phyloP scores from a whole-genome alignment of 2,329 filamentous ascomycete species.

The Colletotrichum paranaense region DNA sequence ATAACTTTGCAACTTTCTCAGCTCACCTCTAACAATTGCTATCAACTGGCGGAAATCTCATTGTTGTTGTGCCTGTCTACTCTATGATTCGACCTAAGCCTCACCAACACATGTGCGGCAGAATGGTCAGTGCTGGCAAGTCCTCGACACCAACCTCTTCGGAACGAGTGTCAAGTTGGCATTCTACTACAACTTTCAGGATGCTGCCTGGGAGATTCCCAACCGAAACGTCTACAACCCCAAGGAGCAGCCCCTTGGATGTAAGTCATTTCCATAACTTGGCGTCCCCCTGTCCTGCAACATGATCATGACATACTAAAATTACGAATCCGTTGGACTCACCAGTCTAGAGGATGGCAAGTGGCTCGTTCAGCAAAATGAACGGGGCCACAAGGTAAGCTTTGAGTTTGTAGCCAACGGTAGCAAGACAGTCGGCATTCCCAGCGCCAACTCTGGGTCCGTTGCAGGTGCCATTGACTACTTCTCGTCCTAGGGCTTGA shows the following conservation, averaged over 20 bases:
- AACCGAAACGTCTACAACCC: conserved; percentile 8
- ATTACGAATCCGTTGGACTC: not conserved
- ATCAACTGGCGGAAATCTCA: too few species aligned
- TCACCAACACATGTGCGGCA: too few species aligned
- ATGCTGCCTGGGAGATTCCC: conserved; percentile 10
- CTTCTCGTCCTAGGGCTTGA: conserved; percentile 70
- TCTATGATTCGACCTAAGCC: too few species aligned
- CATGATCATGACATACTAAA: too few species aligned
- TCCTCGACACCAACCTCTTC: conserved; percentile 14
- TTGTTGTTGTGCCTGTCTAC: too few species aligned
- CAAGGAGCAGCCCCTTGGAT: conserved; percentile 11
- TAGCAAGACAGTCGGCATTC: not conserved
- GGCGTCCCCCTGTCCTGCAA: too few species aligned
- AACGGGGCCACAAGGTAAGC: not conserved
- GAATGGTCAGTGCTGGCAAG: conserved; percentile 1
- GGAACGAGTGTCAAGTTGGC: conserved; percentile 18
- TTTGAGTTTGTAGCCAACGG: not conserved
- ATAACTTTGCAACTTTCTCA: too few species aligned
- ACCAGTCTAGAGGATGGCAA: conserved; percentile 15
- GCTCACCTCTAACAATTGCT: too few species aligned
- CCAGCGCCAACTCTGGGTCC: not conserved
- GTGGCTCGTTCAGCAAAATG: conserved; percentile 20
- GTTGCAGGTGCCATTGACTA: conserved; percentile 44
- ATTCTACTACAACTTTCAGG: conserved; percentile 21
- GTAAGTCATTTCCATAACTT: too few species aligned